A percentile compares a stretch with the other conserved stretches of the same genome.
phyloP scores from a whole-genome alignment of 192 early-diverging fungal genomes.

The Dimargaris cristalligena region DNA sequence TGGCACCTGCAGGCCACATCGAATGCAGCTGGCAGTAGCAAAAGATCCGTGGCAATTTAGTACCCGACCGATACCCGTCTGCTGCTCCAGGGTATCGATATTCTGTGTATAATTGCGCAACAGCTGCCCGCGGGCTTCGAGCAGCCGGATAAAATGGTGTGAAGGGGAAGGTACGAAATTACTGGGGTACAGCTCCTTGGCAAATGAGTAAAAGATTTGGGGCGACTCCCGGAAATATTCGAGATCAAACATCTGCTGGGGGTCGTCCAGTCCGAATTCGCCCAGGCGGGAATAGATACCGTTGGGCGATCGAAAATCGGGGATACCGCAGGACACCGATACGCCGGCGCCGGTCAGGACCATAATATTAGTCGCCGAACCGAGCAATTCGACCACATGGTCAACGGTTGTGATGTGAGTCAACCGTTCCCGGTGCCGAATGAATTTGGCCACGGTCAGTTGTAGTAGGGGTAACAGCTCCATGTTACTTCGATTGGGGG shows the following conservation, averaged over 20 bases:
- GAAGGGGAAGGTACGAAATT: conserved; percentile 76
- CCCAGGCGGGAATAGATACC: conserved; percentile 80
- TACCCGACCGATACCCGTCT: conserved; percentile 62
- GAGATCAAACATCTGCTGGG: conserved; percentile 92
- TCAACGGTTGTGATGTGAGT: conserved; percentile 37
- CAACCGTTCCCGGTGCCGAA: conserved; percentile 35
- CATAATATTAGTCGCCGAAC: conserved; percentile 52
- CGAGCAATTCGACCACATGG: conserved; percentile 43
- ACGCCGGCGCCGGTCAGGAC: conserved; percentile 83
- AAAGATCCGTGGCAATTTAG: conserved; percentile 96
- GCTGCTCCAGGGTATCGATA: conserved; percentile 87
- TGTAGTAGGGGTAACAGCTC: conserved; percentile 42
- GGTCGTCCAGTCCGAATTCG: conserved; percentile 82
- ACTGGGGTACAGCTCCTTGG: conserved; percentile 74
- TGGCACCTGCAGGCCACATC: conserved; percentile 54
- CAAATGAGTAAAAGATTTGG: conserved; percentile 92
- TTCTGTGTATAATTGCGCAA: conserved; percentile 95
- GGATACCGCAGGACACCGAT: conserved; percentile 91
- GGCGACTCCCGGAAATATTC: conserved; percentile 75
- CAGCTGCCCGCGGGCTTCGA: conserved; percentile 73
- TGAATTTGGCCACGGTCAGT: conserved; percentile 33
- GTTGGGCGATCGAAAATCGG: conserved; percentile 84
- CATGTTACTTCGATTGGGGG: conserved; percentile 25
- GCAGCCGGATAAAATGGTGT: conserved; percentile 74
- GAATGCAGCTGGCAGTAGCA: conserved; percentile 79